A percentile compares a stretch with the other conserved stretches of the same genome.
Conservation (phyloP, 768 basidiomycete species). For the Tephrocybe sp. region DNA sequence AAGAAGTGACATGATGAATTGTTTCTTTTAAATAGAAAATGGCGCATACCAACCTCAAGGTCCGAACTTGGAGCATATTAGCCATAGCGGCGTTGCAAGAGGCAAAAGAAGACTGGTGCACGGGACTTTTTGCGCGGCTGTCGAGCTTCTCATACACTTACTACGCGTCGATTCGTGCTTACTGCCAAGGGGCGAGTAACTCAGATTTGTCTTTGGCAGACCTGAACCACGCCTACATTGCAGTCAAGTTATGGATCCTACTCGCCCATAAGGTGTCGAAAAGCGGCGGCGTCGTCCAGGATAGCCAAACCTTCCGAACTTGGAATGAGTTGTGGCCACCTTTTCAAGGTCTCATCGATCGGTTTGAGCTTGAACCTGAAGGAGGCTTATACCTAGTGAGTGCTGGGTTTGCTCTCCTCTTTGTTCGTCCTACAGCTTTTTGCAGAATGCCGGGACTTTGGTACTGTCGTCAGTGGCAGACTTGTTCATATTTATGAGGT, state of each 20-base stretch:
- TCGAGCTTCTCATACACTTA: slow-evolving; percentile 47
- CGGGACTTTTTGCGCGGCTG: slow-evolving; percentile 49
- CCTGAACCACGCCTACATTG: slow-evolving; percentile 65
- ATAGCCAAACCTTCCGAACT: slow-evolving; percentile 37
- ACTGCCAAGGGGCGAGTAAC: slow-evolving; percentile 32
- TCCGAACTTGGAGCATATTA: slow-evolving; percentile 68
- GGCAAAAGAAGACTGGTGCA: slow-evolving; percentile 31
- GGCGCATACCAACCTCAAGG: slow-evolving; percentile 30
- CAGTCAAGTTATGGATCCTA: slow-evolving; percentile 71
- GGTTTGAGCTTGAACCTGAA: slow-evolving; percentile 47
- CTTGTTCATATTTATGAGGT: slow-evolving; percentile 59
- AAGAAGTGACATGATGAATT: background rate
- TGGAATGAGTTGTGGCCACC: slow-evolving; percentile 82
- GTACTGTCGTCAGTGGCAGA: slow-evolving; percentile 63
- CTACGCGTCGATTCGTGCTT: slow-evolving; percentile 41
- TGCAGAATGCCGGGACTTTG: slow-evolving; percentile 51
- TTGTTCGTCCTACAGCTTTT: background rate
- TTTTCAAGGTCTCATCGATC: slow-evolving; percentile 52
- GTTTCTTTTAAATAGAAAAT: slow-evolving; percentile 27
- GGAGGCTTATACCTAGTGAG: slow-evolving; percentile 40
- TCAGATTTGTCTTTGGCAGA: slow-evolving; percentile 49
- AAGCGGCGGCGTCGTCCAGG: slow-evolving; percentile 23
- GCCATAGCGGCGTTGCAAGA: slow-evolving; percentile 51
- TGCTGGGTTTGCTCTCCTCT: background rate
- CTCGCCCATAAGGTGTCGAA: slow-evolving; percentile 42